These are phyloP conservation scores for Zychaea mexicana DNA, from an alignment of 371 early-diverging fungal genomes.

Conservation along the genomic window DNA sequence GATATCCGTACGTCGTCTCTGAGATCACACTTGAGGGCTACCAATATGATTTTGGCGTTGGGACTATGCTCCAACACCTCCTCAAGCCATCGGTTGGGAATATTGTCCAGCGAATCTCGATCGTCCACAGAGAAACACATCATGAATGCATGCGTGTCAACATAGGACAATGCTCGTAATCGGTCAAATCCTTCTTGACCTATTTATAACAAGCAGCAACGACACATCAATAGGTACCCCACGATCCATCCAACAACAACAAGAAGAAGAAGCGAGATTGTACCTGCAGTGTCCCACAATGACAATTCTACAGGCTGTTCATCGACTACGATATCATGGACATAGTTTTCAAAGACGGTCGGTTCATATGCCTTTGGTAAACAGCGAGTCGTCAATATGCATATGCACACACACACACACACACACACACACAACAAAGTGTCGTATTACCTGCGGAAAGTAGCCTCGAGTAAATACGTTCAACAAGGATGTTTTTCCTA, in stretches of 20 bases:
- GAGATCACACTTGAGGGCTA: constrained; percentile 61
- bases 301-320: constrained; percentile 78
- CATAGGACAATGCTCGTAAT: constrained; percentile 54
- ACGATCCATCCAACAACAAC: no score
- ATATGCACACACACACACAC: no score
- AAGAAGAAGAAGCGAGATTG: no score
- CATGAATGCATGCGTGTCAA: constrained; percentile 56
- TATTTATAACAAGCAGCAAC: not conserved
- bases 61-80: constrained; percentile 50
- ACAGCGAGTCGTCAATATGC: not conserved
- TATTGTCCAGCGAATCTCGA: constrained; percentile 58
- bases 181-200: constrained; percentile 72
- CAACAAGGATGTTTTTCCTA: constrained; percentile 57
- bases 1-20: constrained; percentile 35
- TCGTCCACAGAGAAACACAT: constrained; percentile 61
- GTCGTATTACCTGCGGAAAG: constrained; percentile 52
- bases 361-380: constrained; percentile 53
- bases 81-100: constrained; percentile 52
- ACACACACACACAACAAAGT: constrained; percentile 3
- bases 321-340: constrained; percentile 77
- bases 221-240: no score
- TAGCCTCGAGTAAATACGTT: constrained; percentile 60
- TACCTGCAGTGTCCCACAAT: constrained; percentile 94
- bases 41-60: constrained; percentile 48
- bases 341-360: constrained; percentile 88